These are phyloP conservation scores for Fusarium circinatum DNA, from an alignment of 2,329 filamentous ascomycete species.

Conservation along the genomic window DNA sequence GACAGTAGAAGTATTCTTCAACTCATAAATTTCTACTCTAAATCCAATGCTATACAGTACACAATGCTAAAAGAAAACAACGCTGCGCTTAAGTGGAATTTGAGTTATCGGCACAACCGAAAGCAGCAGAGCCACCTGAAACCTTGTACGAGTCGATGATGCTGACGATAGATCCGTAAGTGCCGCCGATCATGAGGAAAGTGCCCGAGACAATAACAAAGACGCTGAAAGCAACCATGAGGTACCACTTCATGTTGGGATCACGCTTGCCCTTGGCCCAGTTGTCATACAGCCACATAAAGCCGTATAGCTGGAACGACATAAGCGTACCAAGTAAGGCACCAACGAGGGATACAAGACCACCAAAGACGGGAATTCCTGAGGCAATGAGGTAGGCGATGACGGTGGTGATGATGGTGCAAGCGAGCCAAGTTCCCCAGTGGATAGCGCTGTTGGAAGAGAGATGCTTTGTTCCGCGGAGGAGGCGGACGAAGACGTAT, in stretches of 20 bases:
- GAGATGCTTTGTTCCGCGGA: slow-evolving; percentile 47
- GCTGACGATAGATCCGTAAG: slow-evolving; percentile 55
- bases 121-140: slow-evolving; percentile 51
- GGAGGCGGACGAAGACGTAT: slow-evolving; percentile 31
- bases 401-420: slow-evolving; percentile 39
- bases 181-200: slow-evolving; percentile 57
- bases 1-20: slow-evolving; percentile 7
- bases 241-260: slow-evolving; percentile 18
- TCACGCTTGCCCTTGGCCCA: slow-evolving; percentile 32
- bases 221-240: slow-evolving; percentile 26
- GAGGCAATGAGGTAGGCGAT: slow-evolving; percentile 45
- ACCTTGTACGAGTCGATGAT: slow-evolving; percentile 49
- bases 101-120: slow-evolving; percentile 57
- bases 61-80: not conserved
- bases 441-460: slow-evolving; percentile 43
- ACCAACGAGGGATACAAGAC: slow-evolving; percentile 44
- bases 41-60: not conserved
- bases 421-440: slow-evolving; percentile 48
- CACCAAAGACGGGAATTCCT: slow-evolving; percentile 41
- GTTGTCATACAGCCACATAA: slow-evolving; percentile 46
- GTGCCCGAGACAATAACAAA: slow-evolving; percentile 36
- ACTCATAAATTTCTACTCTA: not conserved
- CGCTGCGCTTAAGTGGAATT: slow-evolving; percentile 34
- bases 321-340: slow-evolving; percentile 46
- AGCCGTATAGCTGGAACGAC: slow-evolving; percentile 45